Base-by-base conservation (phyloP, 495 filamentous ascomycete species). In the Penicillium samsonianum region DNA sequence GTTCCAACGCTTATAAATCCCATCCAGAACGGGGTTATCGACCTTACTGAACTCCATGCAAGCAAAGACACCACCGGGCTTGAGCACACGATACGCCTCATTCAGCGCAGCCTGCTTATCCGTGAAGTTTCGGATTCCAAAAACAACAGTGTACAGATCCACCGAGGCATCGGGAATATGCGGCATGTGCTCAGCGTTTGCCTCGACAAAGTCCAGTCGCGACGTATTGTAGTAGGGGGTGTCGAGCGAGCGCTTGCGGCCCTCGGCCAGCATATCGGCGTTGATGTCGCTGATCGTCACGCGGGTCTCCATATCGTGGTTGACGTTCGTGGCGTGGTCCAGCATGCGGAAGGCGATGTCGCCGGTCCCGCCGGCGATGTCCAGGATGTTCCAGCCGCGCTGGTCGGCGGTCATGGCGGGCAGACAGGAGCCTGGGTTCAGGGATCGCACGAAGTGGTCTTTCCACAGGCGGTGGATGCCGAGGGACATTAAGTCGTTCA, bases 401-500 rank as follows among this genome's bases (percentile, higher is more conserved):
- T 63, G 52, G 64, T 59, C 33, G 62, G 52, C 58, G 60, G 73
- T 81, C 19, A 73, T 58, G 59, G 69, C 73, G 50, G 79, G 75
- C n/a, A 87, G 78, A 46, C 79, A 80, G 47, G 84, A 83, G 60
- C 94, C 94, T 2, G 95, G 94, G 76, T 96, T 91, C 12, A 98
- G 82, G 22, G 87, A 87, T 54, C 91, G 86, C 40, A 98, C 94
- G 73, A 98, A 98, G 76, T 96, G 84, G 74, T 97, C 94, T 82
- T 98, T 98, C 94, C 94, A 98, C 47, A 98, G 78, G 16, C 94
- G 90, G 74, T 98, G 94, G 76, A 96, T 92, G 35, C 92, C 92
- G 25, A 98, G 85, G 41, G 92, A 97, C 94, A 98, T 98, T 49
- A 97, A 84, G 73, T 98, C 94, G 82, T 98, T 98, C 94, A 98